Percentiles rank a stretch among this genome's conserved stretches.
phyloP scores from a whole-genome alignment of 495 filamentous ascomycete species.

The Neurospora sublineolata region DNA sequence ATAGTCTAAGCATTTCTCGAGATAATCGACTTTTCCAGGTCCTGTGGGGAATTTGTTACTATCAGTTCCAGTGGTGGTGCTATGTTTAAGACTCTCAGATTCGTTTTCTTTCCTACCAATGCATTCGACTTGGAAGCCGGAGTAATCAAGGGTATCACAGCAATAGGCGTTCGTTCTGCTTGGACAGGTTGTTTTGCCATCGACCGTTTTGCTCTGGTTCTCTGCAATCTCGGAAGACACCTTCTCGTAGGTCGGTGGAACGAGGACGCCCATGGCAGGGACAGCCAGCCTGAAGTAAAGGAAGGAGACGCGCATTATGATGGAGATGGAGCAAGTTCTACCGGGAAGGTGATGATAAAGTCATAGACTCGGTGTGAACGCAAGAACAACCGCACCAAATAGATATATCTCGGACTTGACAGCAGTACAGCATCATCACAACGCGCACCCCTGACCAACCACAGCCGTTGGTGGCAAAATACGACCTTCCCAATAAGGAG shows the following conservation, averaged over 20 bases:
- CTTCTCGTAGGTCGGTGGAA: background rate
- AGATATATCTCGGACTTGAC: background rate
- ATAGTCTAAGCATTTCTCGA: slow-evolving; percentile 5
- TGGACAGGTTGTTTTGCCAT: background rate
- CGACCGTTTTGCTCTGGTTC: background rate
- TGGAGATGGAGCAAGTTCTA: background rate
- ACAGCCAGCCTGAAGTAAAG: background rate
- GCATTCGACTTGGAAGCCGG: background rate
- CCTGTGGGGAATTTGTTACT: background rate
- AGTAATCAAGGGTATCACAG: background rate
- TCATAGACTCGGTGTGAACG: too few species aligned
- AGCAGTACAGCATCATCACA: background rate
- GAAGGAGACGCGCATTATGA: background rate
- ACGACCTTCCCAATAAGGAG: background rate
- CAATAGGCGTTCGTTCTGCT: background rate
- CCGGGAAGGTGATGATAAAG: background rate
- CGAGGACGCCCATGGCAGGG: background rate
- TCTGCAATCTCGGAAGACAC: background rate
- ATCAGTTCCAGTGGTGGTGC: background rate
- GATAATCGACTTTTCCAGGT: slow-evolving; percentile 2
- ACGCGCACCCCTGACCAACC: background rate
- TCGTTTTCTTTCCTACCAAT: background rate
- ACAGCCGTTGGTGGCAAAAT: background rate
- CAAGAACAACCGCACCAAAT: background rate
- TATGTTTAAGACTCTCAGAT: background rate